Percentiles rank a stretch among this genome's conserved stretches.
Conservation (phyloP, 257 asterid genomes). For the Solanum arcanum region DNA sequence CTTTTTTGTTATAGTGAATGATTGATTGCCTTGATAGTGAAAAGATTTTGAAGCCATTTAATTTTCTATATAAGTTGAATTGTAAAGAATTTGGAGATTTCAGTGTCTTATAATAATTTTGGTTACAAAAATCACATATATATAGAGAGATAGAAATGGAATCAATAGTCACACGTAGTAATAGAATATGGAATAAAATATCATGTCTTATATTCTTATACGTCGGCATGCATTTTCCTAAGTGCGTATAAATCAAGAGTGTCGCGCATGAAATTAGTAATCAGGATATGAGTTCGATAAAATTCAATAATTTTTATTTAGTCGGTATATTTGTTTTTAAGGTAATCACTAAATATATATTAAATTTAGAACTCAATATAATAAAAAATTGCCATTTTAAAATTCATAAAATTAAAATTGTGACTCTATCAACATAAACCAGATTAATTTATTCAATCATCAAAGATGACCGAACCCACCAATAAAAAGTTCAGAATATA, state of each 20-base stretch:
- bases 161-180: background rate
- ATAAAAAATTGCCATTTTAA: too few relatives aligned
- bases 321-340: too few relatives aligned
- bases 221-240: background rate
- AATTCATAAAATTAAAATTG: too few relatives aligned
- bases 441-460: background rate
- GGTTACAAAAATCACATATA: background rate
- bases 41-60: background rate
- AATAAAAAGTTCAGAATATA: background rate
- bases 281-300: background rate
- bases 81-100: background rate
- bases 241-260: background rate
- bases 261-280: background rate
- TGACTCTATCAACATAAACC: too few relatives aligned
- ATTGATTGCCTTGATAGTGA: background rate
- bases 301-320: too few relatives aligned
- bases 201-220: background rate
- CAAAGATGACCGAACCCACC: rapidly evolving
- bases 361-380: too few relatives aligned
- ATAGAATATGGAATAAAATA: background rate
- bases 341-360: too few relatives aligned
- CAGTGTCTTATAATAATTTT: background rate
- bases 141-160: background rate
- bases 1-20: background rate
- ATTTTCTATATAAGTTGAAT: background rate